A percentile compares a stretch with the other conserved stretches of the same genome.
Conservation (phyloP, 2,329 filamentous ascomycete species). For the Penicillium sp. region DNA sequence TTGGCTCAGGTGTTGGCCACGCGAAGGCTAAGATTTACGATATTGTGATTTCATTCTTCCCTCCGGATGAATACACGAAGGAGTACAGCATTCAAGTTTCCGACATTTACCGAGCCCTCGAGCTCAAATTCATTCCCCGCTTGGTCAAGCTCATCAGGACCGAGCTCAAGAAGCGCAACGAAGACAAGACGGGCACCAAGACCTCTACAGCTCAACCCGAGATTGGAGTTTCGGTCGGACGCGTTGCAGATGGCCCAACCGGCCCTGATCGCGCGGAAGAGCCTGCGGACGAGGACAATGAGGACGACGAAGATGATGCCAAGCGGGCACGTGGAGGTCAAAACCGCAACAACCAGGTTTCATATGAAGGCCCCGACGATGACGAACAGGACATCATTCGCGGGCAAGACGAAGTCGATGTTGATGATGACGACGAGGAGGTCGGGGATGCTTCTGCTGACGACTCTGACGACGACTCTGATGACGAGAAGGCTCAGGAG, state of each 20-base stretch:
- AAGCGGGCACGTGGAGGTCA: constrained; percentile 55
- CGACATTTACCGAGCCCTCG: constrained; percentile 75
- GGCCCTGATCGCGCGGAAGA: constrained; percentile 50
- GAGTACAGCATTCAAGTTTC: constrained; percentile 76
- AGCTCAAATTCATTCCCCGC: constrained; percentile 68
- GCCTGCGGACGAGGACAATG: constrained; percentile 63
- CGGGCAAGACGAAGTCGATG: constrained; percentile 53
- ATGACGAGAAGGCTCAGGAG: constrained; percentile 35
- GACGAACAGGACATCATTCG: constrained; percentile 77
- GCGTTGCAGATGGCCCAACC: constrained; percentile 47
- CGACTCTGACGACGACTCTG: constrained; percentile 38
- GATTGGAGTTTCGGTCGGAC: constrained; percentile 60
- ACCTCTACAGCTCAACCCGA: constrained; percentile 68
- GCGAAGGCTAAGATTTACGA: constrained; percentile 77
- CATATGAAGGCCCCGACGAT: constrained; percentile 88
- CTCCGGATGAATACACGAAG: constrained; percentile 70
- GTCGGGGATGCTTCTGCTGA: constrained; percentile 17
- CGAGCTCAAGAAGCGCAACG: constrained; percentile 72
- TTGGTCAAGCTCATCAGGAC: constrained; percentile 65
- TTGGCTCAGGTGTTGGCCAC: constrained; percentile 64
- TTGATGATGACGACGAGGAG: constrained; percentile 49
- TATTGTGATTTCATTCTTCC: constrained; percentile 76
- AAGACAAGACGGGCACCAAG: constrained; percentile 50
- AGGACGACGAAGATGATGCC: constrained; percentile 69
- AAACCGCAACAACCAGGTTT: constrained; percentile 74